Evolutionary conservation across 1,139 yeast species (phyloP), one percentile per base, ranked within the genome.

Genomic region (Pichia sp.): DNA sequence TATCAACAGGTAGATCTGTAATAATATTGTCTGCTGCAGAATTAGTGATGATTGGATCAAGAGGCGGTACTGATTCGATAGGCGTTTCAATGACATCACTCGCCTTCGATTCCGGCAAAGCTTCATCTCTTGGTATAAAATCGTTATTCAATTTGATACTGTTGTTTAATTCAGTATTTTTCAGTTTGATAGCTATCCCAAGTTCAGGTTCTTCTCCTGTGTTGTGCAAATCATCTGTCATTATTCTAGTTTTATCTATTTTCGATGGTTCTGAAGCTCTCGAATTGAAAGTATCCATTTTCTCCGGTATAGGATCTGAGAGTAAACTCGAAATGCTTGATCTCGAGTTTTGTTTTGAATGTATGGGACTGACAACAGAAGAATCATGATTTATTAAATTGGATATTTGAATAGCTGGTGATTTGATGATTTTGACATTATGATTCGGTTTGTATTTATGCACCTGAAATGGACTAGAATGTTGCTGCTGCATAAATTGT

Each of bases 331-430:
- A 45, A 8, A 45, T 45, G n/a, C 38, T 45, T 10, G 49, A 46
- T 46, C 29, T 46, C 13, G 49, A 31, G 15, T 16, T 32, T 32
- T 11, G 13, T 16, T 31, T 31, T 32, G 41, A 29, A 32, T 46
- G 36, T 8, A 10, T 1, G 15, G 16, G 36, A 19, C 40, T 38
- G 5, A 13, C 10, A 10, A n/a, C 34, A 26, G 7, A 8, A 19
- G 19, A 13, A 15, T 47, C 50, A n/a, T 47, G 50, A 40, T 47
- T 47, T 4, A 47, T 23, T 8, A 47, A 19, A 16, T 47, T 38
- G 15, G 50, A 47, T 13, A 47, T 47, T 15, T 47, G 40, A 19
- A 34, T 47, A 23, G 50, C 34, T 19, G 34, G 31, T 31, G 41
- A 32, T 11, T 11, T 29, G 23, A n/a, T 13, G 6, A 34, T 32